Evolutionary conservation across 345 rosid genomes (phyloP), one percentile per base, ranked within the genome.

Genomic region (Citrus glauca): DNA sequence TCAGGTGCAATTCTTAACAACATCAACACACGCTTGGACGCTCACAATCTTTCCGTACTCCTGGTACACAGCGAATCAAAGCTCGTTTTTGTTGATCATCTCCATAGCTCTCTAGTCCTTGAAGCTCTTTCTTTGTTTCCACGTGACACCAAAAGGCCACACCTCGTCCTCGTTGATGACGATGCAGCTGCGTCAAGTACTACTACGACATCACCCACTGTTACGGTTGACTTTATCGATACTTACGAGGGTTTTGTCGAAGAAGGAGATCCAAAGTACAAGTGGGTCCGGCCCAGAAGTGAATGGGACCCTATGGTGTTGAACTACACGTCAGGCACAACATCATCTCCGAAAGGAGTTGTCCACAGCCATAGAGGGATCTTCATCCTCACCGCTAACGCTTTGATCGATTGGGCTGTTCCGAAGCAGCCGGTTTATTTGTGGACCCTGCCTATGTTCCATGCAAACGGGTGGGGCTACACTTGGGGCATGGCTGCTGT

Each of bases 361-460:
- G 71, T 68, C 6, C 71, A 38, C 27, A 37, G 55, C 71, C 71
- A 68, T 19, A n/a, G 71, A 2, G 71, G 28, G 0, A 6, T 68
- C 28, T 68, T n/a, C 42, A 38, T 25, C 9, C 1, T n/a, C 30
- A 17, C 71, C 32, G 32, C 14, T 13, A 25, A 24, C 25, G n/a
- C 32, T 10, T 1, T 68, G 20, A 68, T 20, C 2, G 71, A 38
- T 22, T 68, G 28, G 53, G 27, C 55, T 1, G 19, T 68, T 4
- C 71, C 71, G 0, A 40, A 38, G 42, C 71, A 14, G 24, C 55
- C 71, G 22, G 32, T 68, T 10, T 68, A 38, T 5, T 40, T 68
- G 55, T 68, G 71, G 71, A 40, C 71, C 25, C 71, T 68, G 11
- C 71, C 71, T 5, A 68, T 68, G 71, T 68, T 68, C 14, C 55